A percentile compares a stretch with the other conserved stretches of the same genome.
Evolutionary conservation across 2,329 filamentous ascomycete genomes (phyloP).

Genomic region (Dryadomyces quercus-mongolicae): DNA sequence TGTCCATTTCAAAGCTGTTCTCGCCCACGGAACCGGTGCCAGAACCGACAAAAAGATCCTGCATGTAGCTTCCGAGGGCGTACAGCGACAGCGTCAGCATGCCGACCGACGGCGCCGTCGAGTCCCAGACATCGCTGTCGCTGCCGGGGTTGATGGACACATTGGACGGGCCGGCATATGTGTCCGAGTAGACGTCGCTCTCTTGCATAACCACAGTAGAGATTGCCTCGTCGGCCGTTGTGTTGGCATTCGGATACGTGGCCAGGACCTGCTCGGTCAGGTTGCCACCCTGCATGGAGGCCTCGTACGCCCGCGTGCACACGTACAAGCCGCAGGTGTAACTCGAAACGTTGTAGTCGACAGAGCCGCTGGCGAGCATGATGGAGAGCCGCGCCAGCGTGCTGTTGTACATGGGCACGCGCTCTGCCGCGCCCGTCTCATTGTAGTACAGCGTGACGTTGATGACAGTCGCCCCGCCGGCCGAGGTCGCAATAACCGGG

Average conservation of each 20-base stretch:
- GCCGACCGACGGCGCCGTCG: neutral
- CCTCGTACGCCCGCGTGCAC: neutral
- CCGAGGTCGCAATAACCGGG: neutral
- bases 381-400: neutral
- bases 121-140: neutral
- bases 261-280: neutral
- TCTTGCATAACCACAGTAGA: neutral
- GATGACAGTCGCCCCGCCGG: neutral
- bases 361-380: neutral
- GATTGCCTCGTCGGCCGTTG: neutral
- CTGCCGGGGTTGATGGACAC: neutral
- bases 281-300: neutral
- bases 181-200: neutral
- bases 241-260: neutral
- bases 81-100: neutral
- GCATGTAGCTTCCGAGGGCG: neutral
- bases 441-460: neutral
- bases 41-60: neutral
- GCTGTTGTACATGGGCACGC: neutral
- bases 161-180: neutral
- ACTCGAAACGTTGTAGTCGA: neutral
- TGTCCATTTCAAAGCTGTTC: neutral
- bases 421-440: neutral
- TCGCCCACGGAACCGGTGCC: neutral
- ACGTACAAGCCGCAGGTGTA: slow-evolving; percentile 1